phyloP scores from a whole-genome alignment of 306 rosid genomes.

The Rubus parviflorus region DNA sequence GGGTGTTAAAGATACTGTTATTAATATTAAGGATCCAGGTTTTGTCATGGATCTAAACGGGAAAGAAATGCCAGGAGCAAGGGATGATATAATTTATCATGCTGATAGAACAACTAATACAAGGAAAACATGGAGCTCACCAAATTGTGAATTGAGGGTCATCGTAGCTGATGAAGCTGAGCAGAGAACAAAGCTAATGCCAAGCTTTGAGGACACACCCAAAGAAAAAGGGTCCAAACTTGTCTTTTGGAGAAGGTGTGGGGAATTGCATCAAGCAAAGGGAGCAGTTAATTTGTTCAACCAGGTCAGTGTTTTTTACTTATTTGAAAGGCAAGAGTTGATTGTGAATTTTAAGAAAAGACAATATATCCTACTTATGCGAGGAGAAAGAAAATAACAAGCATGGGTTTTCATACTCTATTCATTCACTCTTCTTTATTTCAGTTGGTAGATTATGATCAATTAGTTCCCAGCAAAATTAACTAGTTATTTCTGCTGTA shows the following conservation, averaged over 20 bases:
- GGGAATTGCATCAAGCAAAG: conserved; percentile 58
- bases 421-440: background rate
- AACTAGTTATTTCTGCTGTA: conserved; percentile 32
- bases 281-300: conserved; percentile 50
- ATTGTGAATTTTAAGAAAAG: conserved; percentile 2
- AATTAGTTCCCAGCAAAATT: background rate
- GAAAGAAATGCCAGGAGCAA: conserved; percentile 40
- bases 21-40: conserved; percentile 33
- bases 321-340: conserved; percentile 22
- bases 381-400: background rate
- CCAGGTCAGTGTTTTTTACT: conserved; percentile 53
- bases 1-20: conserved; percentile 42
- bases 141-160: conserved; percentile 61
- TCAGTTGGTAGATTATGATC: conserved; percentile 8
- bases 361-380: background rate
- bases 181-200: conserved; percentile 33
- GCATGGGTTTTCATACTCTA: background rate
- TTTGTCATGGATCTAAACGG: conserved; percentile 48
- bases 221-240: conserved; percentile 76
- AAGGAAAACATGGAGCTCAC: conserved; percentile 65
- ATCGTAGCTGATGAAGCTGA: conserved; percentile 65
- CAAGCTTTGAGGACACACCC: conserved; percentile 55
- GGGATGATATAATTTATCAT: conserved; percentile 66
- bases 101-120: conserved; percentile 60
- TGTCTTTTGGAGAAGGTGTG: conserved; percentile 59